These are phyloP conservation scores for Gynandropsis gynandra DNA, from an alignment of 345 rosid genomes.

Conservation along the genomic window DNA sequence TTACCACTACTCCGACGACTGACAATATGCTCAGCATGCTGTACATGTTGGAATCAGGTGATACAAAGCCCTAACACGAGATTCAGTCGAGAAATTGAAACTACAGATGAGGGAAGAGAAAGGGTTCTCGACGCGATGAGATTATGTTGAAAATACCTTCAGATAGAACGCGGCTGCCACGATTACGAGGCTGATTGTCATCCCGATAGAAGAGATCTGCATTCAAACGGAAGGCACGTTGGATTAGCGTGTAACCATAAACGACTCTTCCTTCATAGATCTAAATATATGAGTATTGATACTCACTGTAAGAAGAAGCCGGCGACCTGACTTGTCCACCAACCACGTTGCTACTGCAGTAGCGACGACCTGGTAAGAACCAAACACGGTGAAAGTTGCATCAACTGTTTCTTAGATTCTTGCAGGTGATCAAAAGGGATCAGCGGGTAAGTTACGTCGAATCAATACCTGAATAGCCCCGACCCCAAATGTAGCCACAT, in stretches of 20 bases:
- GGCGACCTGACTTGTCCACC: constrained; percentile 78
- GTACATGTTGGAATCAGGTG: constrained; percentile 49
- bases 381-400: neutral
- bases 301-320: constrained; percentile 83
- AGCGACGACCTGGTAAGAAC: constrained; percentile 51
- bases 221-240: constrained; percentile 8
- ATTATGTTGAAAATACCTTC: constrained; percentile 44
- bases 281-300: constrained; percentile 7
- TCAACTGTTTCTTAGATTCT: neutral
- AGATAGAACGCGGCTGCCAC: constrained; percentile 65
- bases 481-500: constrained; percentile 67
- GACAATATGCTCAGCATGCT: constrained; percentile 56
- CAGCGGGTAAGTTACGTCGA: constrained; percentile 1
- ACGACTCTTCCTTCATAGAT: neutral
- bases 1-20: constrained; percentile 89
- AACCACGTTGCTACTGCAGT: constrained; percentile 88
- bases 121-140: neutral
- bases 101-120: neutral
- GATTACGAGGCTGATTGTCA: constrained; percentile 74
- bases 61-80: constrained; percentile 43
- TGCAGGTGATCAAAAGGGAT: neutral
- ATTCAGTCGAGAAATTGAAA: constrained; percentile 7
- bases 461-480: constrained; percentile 82
- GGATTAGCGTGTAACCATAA: neutral
- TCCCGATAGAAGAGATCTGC: constrained; percentile 71